These are phyloP conservation scores for Ziziphus jujuba DNA, from an alignment of 306 rosid genomes.

Conservation along the genomic window DNA sequence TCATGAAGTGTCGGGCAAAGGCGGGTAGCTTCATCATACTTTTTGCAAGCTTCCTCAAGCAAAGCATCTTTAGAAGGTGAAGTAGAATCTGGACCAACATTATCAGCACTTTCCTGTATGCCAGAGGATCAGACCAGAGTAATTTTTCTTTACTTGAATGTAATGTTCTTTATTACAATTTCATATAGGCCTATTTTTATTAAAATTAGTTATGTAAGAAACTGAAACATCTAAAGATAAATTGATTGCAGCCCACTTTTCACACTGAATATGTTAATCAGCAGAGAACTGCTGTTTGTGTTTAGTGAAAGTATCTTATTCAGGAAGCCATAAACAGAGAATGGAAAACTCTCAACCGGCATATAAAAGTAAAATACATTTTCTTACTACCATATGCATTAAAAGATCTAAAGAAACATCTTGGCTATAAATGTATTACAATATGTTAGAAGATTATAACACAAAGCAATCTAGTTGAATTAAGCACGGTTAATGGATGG, in stretches of 20 bases:
- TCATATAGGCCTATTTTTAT: not conserved
- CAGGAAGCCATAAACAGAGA: not conserved
- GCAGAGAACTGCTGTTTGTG: not conserved
- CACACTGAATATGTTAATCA: not conserved
- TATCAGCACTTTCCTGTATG: slow-evolving; percentile 98
- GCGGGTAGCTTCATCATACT: slow-evolving; percentile 92
- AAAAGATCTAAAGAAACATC: slow-evolving; percentile 9
- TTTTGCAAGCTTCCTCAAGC: slow-evolving; percentile 99
- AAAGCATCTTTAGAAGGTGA: slow-evolving; percentile 97
- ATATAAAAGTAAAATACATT: slow-evolving; percentile 1
- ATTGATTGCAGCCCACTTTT: not conserved
- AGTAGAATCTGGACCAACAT: slow-evolving; percentile 84
- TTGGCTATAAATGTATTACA: slow-evolving; percentile 6
- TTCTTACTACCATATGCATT: not conserved
- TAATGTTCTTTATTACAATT: slow-evolving; percentile 13
- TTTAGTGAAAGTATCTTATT: not conserved
- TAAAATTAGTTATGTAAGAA: slow-evolving; percentile 2
- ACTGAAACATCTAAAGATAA: not conserved
- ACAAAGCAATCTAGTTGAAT: slow-evolving; percentile 17
- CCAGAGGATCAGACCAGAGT: slow-evolving; percentile 23
- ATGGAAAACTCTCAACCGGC: not conserved
- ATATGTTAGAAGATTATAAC: not conserved
- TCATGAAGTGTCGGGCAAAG: slow-evolving; percentile 97
- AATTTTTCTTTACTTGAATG: slow-evolving; percentile 1
- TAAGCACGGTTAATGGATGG: not conserved